Percentiles rank a stretch among this genome's conserved stretches.
Evolutionary conservation across 495 filamentous ascomycete species (phyloP).

Genomic region (Margaritispora aquatica): DNA sequence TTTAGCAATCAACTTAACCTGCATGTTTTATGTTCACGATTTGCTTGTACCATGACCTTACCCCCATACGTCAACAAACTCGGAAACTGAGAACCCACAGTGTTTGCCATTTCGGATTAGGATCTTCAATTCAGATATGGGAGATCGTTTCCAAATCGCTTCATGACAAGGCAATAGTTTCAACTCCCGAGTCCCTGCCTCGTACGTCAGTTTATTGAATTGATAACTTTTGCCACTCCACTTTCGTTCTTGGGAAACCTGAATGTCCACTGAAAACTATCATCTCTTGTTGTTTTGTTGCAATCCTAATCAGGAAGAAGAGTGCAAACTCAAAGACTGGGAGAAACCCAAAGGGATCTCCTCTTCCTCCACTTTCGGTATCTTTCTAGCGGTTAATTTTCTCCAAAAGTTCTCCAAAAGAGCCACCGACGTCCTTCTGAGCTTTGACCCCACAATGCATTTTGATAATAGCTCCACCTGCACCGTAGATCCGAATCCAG

Average conservation of each 20-base stretch:
- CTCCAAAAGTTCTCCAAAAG: no score
- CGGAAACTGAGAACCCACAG: background rate
- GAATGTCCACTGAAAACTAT: no score
- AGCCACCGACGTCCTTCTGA: no score
- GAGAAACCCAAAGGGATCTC: background rate
- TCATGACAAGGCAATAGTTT: background rate
- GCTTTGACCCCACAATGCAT: no score
- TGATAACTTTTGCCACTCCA: no score
- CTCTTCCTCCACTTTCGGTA: background rate
- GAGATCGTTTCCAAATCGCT: background rate
- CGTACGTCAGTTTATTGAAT: background rate
- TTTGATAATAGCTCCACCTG: no score
- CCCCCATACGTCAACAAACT: background rate
- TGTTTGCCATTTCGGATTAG: background rate
- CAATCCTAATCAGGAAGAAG: background rate
- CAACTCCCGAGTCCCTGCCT: background rate
- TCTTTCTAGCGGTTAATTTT: background rate
- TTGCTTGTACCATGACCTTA: background rate
- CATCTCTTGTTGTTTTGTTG: background rate
- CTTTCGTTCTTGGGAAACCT: no score
- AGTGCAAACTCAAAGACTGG: background rate
- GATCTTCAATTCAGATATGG: background rate
- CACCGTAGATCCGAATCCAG: no score
- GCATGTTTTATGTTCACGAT: background rate
- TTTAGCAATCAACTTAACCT: no score